Conservation (phyloP, 106 monocot genomes). For the Dendrobium chrysotoxum region DNA sequence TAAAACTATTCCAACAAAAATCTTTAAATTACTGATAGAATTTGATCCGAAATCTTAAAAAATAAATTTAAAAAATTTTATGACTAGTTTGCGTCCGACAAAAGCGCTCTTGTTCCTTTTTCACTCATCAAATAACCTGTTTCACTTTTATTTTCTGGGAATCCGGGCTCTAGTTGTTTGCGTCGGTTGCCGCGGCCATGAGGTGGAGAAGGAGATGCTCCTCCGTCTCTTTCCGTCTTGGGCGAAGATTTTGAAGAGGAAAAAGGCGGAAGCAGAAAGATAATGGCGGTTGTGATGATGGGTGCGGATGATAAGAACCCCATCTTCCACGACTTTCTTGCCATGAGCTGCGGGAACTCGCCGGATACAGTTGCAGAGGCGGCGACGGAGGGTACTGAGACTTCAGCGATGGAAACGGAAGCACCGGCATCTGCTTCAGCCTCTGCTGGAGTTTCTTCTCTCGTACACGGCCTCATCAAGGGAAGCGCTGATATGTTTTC, state of each 20-base stretch:
- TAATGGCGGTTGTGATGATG: constrained; percentile 12
- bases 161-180: constrained; percentile 1
- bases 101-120: not conserved
- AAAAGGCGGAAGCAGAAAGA: not conserved
- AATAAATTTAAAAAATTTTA: too few species aligned
- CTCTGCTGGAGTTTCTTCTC: not conserved
- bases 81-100: too few species aligned
- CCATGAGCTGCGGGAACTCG: constrained; percentile 1
- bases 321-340: constrained; percentile 9
- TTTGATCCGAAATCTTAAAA: too few species aligned
- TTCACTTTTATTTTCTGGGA: constrained; percentile 5
- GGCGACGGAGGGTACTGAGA: not conserved
- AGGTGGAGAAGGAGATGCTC: constrained; percentile 1
- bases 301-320: constrained; percentile 9
- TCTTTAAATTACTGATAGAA: too few species aligned
- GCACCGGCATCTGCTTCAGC: not conserved
- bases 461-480: not conserved
- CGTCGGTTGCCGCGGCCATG: constrained; percentile 7
- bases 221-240: constrained; percentile 4
- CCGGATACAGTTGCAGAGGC: not conserved
- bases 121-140: not conserved
- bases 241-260: constrained; percentile 4
- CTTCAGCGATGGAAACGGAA: not conserved
- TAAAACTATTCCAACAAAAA: too few species aligned
- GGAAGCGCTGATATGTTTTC: not conserved